These are phyloP conservation scores for Pleurotus eryngii DNA, from an alignment of 768 basidiomycete species.

Conservation along the genomic window DNA sequence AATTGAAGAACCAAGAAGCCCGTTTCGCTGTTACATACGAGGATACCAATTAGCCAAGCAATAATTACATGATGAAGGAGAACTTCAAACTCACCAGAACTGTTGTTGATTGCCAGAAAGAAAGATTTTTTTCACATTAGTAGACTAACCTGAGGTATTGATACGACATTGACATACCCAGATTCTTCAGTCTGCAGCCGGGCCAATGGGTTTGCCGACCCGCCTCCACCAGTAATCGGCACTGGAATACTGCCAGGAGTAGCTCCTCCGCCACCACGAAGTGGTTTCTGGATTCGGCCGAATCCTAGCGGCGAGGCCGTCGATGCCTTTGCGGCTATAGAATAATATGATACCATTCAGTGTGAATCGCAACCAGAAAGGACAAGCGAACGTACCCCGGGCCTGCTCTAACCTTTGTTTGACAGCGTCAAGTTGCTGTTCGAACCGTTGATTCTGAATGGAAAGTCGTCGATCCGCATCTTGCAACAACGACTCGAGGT, in stretches of 20 bases:
- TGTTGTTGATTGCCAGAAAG: too few relatives aligned
- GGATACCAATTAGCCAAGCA: conserved; percentile 16
- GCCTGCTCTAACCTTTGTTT: conserved; percentile 92
- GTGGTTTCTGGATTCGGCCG: conserved; percentile 94
- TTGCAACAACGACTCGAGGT: conserved; percentile 87
- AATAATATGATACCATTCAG: conserved; percentile 8
- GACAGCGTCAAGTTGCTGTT: conserved; percentile 87
- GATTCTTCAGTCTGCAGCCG: conserved; percentile 82
- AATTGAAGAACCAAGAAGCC: conserved; percentile 92
- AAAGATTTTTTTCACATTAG: too few relatives aligned
- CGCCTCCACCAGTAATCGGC: conserved; percentile 39
- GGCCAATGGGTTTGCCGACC: conserved; percentile 56
- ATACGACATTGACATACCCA: conserved; percentile 43
- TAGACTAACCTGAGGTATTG: conserved; percentile 3
- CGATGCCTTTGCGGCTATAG: conserved; percentile 73
- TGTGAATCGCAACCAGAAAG: conserved; percentile 10
- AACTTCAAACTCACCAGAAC: conserved; percentile 38
- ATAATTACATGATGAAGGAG: conserved; percentile 14
- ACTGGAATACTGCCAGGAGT: conserved; percentile 36
- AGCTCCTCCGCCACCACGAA: conserved; percentile 87
- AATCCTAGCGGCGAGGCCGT: conserved; percentile 73
- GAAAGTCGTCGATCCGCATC: conserved; percentile 91
- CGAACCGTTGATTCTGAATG: conserved; percentile 95
- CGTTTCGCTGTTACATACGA: conserved; percentile 63
- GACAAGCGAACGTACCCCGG: conserved; percentile 55